Percentiles rank a stretch among this genome's conserved stretches.
Evolutionary conservation across 345 rosid genomes (phyloP).

Genomic region (Lagerstroemia speciosa): DNA sequence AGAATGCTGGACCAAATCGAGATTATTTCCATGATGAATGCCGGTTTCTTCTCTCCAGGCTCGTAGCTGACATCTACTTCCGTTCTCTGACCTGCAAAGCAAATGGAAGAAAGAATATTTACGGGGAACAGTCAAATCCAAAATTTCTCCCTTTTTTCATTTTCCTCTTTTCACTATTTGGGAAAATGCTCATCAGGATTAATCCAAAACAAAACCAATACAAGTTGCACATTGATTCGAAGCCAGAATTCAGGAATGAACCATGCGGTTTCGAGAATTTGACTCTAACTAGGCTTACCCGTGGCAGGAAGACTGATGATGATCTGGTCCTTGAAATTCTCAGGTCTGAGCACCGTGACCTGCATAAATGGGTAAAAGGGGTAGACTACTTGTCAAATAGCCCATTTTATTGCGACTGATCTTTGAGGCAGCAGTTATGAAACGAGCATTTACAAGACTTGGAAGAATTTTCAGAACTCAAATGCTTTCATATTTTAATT

Average conservation of each 20-base stretch:
- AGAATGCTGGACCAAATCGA: conserved; percentile 16
- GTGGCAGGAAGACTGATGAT: conserved; percentile 60
- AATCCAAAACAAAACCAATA: too few relatives aligned
- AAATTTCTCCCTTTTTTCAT: neutral
- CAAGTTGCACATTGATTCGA: too few relatives aligned
- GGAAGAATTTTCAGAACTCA: neutral
- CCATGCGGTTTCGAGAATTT: neutral
- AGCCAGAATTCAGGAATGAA: neutral
- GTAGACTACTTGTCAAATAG: neutral
- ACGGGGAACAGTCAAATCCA: neutral
- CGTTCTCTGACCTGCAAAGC: conserved; percentile 53
- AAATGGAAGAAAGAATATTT: neutral
- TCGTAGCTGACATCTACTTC: conserved; percentile 51
- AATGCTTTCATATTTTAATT: neutral
- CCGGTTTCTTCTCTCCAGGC: conserved; percentile 18
- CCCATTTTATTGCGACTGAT: neutral
- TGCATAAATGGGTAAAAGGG: conserved; percentile 21
- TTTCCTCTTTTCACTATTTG: neutral
- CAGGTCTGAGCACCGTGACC: conserved; percentile 39
- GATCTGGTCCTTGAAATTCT: conserved; percentile 51
- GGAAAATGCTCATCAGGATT: too few relatives aligned
- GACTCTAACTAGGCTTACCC: conserved; percentile 34
- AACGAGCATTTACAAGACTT: neutral
- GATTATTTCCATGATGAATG: conserved; percentile 9
- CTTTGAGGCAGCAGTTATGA: neutral